These are phyloP conservation scores for Prunus fruticosa DNA, from an alignment of 306 rosid species.

Conservation along the genomic window DNA sequence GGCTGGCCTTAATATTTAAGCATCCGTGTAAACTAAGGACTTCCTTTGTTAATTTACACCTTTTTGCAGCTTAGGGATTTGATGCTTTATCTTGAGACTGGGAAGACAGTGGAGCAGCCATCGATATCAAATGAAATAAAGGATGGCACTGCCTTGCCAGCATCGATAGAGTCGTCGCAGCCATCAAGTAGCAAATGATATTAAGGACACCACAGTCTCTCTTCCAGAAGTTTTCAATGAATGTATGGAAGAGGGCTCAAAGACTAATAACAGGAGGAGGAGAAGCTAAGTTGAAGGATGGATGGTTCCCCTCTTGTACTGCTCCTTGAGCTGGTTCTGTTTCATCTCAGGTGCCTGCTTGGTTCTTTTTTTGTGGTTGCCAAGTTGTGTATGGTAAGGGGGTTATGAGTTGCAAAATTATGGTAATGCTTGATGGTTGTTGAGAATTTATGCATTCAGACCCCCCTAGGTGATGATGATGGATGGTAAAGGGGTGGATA, in stretches of 20 bases:
- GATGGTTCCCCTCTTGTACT: not conserved
- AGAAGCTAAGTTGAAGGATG: not conserved
- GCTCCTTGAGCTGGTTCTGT: not conserved
- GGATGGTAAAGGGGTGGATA: not conserved
- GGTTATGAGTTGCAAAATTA: not conserved
- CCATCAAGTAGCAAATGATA: not conserved
- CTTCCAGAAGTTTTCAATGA: not conserved
- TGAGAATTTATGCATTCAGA: not conserved
- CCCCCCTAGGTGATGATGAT: not conserved
- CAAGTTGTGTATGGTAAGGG: not conserved
- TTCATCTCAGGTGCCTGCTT: not conserved
- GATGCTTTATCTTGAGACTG: constrained; percentile 68
- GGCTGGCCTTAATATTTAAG: not conserved
- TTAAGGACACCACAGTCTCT: not conserved
- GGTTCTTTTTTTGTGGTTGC: no score
- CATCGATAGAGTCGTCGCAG: constrained; percentile 27
- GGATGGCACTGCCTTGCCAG: constrained; percentile 32
- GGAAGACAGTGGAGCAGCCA: constrained; percentile 34
- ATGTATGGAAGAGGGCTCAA: not conserved
- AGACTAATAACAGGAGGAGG: constrained; percentile 4
- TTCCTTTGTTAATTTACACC: not conserved
- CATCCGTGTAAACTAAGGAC: constrained; percentile 18
- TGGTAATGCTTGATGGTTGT: not conserved
- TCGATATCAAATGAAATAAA: constrained; percentile 30
- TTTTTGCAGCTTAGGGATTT: constrained; percentile 62